Evolutionary conservation across 2,329 filamentous ascomycete species (phyloP).

Genomic region (Fusarium hainanense): DNA sequence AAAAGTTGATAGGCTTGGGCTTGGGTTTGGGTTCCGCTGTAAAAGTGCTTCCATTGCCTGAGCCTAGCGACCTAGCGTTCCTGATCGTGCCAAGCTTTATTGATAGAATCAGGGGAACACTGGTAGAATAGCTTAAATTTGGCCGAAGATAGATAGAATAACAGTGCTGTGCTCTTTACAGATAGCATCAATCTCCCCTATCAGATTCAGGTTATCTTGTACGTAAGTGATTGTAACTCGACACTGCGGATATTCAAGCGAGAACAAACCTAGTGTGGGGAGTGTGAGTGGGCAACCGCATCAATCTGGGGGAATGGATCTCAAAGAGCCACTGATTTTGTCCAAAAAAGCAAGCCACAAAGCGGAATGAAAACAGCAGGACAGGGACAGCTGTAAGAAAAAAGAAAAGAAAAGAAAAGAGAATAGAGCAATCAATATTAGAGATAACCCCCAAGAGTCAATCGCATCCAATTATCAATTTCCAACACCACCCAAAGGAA

Average conservation of each 20-base stretch:
- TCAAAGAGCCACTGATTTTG: constrained; percentile 32
- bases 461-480: not conserved
- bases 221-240: constrained; percentile 26
- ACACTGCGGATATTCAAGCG: constrained; percentile 6
- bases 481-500: not conserved
- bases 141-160: constrained; percentile 6
- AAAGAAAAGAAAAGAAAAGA: not conserved
- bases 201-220: constrained; percentile 4
- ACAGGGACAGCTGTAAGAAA: constrained; percentile 16
- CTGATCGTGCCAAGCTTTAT: constrained; percentile 14
- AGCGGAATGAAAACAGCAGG: constrained; percentile 13
- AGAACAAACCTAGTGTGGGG: constrained; percentile 17
- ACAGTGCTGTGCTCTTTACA: not conserved
- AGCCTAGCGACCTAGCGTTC: constrained; percentile 2
- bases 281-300: constrained; percentile 30
- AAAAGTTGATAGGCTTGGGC: not conserved
- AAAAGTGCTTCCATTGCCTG: constrained; percentile 1
- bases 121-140: constrained; percentile 4
- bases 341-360: constrained; percentile 21
- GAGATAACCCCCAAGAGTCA: not conserved
- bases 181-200: not conserved
- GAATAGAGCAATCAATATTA: not conserved
- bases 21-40: not conserved
- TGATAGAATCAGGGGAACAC: not conserved
- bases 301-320: constrained; percentile 35